A percentile compares a stretch with the other conserved stretches of the same genome.
These are phyloP conservation scores for Leccinum proximum DNA, from an alignment of 1,284 basidiomycete species.

Conservation along the genomic window DNA sequence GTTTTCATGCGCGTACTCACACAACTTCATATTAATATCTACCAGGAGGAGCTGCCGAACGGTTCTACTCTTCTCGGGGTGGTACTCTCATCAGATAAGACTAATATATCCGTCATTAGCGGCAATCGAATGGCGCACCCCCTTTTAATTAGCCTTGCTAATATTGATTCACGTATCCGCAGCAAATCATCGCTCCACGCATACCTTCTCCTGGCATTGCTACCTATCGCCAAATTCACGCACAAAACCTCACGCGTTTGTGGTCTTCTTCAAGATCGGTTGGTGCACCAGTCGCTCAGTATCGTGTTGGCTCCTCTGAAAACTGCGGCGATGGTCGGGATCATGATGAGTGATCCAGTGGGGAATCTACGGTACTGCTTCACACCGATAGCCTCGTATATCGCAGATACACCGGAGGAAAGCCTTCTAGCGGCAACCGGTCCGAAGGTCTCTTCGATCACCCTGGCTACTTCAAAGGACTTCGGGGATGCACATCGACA, in stretches of 20 bases:
- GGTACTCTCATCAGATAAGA: not conserved
- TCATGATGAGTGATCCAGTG: not conserved
- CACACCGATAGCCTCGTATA: not conserved
- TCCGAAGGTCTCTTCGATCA: not conserved
- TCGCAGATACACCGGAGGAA: not conserved
- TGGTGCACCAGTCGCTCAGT: not conserved
- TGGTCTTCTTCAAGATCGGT: not conserved
- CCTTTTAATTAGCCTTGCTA: not conserved
- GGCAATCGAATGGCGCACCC: not conserved
- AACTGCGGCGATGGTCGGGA: not conserved
- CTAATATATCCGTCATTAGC: not conserved
- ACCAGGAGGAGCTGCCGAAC: too few relatives aligned
- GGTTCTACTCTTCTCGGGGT: not conserved
- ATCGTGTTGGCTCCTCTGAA: not conserved
- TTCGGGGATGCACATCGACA: not conserved
- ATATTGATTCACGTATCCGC: not conserved
- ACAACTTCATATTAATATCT: too few relatives aligned
- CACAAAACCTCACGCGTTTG: not conserved
- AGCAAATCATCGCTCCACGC: not conserved
- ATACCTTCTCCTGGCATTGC: not conserved
- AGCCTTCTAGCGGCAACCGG: not conserved
- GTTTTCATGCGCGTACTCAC: too few relatives aligned
- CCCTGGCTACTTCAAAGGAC: not conserved
- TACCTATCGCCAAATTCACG: not conserved
- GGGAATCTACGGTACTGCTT: not conserved